These are phyloP conservation scores for Porcisia hertigi DNA, from an alignment of 208 protist genomes.

Conservation along the genomic window DNA sequence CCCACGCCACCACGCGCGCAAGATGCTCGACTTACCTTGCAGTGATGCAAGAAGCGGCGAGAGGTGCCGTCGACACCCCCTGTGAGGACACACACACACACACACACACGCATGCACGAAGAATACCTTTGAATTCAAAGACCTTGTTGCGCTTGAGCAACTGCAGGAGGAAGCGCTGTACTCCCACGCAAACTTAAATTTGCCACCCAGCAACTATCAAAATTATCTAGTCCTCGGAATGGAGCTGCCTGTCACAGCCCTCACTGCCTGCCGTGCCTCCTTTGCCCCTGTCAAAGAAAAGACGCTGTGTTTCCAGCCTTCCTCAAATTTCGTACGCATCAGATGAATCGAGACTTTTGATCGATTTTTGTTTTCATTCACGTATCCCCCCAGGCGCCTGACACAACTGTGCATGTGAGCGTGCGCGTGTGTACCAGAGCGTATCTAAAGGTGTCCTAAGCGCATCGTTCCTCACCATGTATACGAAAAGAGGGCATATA, in stretches of 20 bases:
- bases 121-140: background rate
- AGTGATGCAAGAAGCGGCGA: background rate
- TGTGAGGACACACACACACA: background rate
- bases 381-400: background rate
- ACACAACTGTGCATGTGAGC: background rate
- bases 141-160: background rate
- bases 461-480: constrained; percentile 27
- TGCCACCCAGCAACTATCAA: background rate
- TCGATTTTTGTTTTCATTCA: constrained; percentile 25
- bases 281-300: background rate
- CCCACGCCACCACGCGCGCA: background rate
- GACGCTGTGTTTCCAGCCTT: background rate
- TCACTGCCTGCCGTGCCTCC: background rate
- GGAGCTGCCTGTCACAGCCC: background rate
- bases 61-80: background rate
- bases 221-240: background rate
- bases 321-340: constrained; percentile 1
- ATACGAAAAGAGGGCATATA: background rate
- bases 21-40: background rate
- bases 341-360: constrained; percentile 36
- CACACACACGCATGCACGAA: background rate
- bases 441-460: constrained; percentile 32
- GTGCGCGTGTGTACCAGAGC: background rate
- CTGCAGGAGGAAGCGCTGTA: background rate
- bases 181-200: background rate